phyloP scores from a whole-genome alignment of 371 early-diverging fungal species.

The Blyttiomyces sp. region DNA sequence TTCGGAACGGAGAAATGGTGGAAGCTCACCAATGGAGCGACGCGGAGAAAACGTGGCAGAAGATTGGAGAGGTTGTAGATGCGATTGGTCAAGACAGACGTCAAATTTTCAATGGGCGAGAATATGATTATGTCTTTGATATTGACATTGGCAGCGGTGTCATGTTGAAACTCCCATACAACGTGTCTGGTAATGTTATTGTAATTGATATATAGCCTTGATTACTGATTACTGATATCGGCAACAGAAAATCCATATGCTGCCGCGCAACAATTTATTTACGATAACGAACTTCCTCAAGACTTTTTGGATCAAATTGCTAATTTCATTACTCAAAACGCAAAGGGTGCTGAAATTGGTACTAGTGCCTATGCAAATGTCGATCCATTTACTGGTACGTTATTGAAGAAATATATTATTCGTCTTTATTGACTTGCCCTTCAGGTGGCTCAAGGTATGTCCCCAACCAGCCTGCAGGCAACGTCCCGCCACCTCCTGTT shows the following conservation, averaged over 20 bases:
- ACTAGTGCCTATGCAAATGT: slow-evolving; percentile 24
- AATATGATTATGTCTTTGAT: slow-evolving; percentile 98
- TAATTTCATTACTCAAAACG: slow-evolving; percentile 87
- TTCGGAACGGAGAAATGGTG: slow-evolving; percentile 64
- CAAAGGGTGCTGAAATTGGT: slow-evolving; percentile 60
- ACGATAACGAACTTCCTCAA: slow-evolving; percentile 72
- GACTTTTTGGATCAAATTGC: slow-evolving; percentile 89
- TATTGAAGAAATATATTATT: slow-evolving; percentile 43
- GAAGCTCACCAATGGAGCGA: slow-evolving; percentile 86
- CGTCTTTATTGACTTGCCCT: background rate
- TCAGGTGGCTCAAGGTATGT: slow-evolving; percentile 13
- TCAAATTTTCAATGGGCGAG: slow-evolving; percentile 76
- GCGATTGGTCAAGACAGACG: slow-evolving; percentile 74
- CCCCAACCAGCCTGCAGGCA: slow-evolving; percentile 2
- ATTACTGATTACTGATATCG: background rate
- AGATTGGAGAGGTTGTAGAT: slow-evolving; percentile 94
- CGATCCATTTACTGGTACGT: slow-evolving; percentile 67
- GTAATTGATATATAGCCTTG: background rate
- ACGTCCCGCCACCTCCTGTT: background rate
- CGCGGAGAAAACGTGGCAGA: slow-evolving; percentile 69
- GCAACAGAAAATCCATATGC: slow-evolving; percentile 84
- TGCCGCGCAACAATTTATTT: slow-evolving; percentile 89
- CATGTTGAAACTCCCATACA: slow-evolving; percentile 90
- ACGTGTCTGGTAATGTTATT: slow-evolving; percentile 58
- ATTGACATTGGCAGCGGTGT: slow-evolving; percentile 82